These are phyloP conservation scores for Spathaspora gorwiae DNA, from an alignment of 805 yeast species.

Conservation along the genomic window DNA sequence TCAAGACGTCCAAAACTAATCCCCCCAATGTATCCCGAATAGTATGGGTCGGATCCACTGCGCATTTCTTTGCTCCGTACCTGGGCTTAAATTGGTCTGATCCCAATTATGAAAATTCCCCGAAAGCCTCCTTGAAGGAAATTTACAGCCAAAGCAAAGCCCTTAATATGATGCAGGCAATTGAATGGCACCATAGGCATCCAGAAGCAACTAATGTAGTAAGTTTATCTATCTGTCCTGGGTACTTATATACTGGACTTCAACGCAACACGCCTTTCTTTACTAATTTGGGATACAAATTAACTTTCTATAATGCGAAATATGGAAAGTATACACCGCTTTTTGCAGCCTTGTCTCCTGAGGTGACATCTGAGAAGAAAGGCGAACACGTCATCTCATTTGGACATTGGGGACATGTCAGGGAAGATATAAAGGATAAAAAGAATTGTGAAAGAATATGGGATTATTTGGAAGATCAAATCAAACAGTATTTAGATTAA, in stretches of 20 bases:
- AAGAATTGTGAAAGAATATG: constrained; percentile 29
- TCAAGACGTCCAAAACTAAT: constrained; percentile 22
- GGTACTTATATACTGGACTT: constrained; percentile 31
- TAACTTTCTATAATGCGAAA: constrained; percentile 16
- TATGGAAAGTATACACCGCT: constrained; percentile 44
- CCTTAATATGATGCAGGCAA: constrained; percentile 29
- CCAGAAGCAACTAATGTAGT: constrained; percentile 23
- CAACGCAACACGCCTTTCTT: constrained; percentile 18
- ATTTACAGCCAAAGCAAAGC: constrained; percentile 44
- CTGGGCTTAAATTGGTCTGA: constrained; percentile 32
- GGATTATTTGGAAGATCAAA: constrained; percentile 27
- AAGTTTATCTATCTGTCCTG: constrained; percentile 39
- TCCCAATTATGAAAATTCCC: constrained; percentile 17
- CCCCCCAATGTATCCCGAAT: constrained; percentile 29
- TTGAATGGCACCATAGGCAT: constrained; percentile 28
- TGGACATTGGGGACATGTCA: constrained; percentile 23
- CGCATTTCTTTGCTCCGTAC: constrained; percentile 23
- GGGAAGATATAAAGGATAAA: constrained; percentile 32
- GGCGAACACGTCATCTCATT: constrained; percentile 37
- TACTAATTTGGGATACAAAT: neutral
- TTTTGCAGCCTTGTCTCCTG: constrained; percentile 39
- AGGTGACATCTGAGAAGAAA: constrained; percentile 23
- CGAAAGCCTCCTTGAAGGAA: constrained; percentile 10
- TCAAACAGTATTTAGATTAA: neutral
- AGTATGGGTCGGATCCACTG: constrained; percentile 43